Percentiles rank a stretch among this genome's conserved stretches.
Conservation (phyloP, 2,329 filamentous ascomycete genomes). For the Cryphonectria japonica region DNA sequence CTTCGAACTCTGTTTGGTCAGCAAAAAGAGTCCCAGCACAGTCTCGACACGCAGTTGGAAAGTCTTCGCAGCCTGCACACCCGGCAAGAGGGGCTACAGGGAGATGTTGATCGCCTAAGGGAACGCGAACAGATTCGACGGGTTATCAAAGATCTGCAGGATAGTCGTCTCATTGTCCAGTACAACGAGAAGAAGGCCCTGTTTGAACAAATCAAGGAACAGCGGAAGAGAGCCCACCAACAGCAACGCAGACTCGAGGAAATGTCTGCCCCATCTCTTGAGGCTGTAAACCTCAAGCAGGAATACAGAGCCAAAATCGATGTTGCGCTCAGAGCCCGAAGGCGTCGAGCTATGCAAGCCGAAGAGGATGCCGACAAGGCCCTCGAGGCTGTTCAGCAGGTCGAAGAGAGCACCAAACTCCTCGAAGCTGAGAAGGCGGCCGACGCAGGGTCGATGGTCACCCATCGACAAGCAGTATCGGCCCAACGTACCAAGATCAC, state of each 20-base stretch:
- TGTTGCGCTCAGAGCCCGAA: constrained; percentile 57
- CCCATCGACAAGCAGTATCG: constrained; percentile 56
- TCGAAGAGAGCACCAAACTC: constrained; percentile 46
- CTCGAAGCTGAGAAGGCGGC: constrained; percentile 55
- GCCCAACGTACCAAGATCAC: constrained; percentile 61
- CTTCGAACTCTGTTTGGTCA: constrained; percentile 72
- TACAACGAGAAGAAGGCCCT: constrained; percentile 61
- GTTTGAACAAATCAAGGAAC: constrained; percentile 56
- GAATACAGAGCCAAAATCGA: constrained; percentile 65
- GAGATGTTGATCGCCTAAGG: constrained; percentile 80
- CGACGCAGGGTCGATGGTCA: constrained; percentile 53
- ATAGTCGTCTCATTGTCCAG: constrained; percentile 66
- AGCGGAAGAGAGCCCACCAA: constrained; percentile 56
- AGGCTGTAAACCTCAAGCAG: constrained; percentile 71
- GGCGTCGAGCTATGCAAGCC: constrained; percentile 54
- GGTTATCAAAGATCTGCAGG: constrained; percentile 67
- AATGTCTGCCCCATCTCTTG: constrained; percentile 66
- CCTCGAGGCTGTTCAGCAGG: constrained; percentile 44
- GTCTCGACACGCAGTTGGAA: constrained; percentile 63
- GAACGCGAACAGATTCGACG: constrained; percentile 73
- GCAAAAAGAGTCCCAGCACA: constrained; percentile 66
- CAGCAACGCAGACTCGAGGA: constrained; percentile 64
- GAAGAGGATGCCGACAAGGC: constrained; percentile 56
- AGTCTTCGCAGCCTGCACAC: constrained; percentile 69
- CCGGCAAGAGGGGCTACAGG: constrained; percentile 74